Conservation (phyloP, 2,329 filamentous ascomycete species). For the Talaromyces sp. region DNA sequence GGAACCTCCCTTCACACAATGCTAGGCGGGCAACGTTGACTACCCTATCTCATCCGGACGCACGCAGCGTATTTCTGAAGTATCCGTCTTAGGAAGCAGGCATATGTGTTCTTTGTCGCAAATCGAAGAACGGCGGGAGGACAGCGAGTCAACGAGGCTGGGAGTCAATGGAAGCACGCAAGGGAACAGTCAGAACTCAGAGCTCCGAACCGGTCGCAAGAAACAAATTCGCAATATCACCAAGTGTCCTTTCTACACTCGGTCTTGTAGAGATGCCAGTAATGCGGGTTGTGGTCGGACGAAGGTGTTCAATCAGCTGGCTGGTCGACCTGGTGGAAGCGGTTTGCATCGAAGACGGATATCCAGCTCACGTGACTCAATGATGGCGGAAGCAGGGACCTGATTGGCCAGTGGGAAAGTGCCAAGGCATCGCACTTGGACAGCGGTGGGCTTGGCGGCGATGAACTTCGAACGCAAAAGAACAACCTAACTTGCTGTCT, state of each 20-base stretch:
- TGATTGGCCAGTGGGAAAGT: constrained; percentile 28
- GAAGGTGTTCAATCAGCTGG: constrained; percentile 26
- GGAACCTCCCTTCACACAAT: constrained; percentile 30
- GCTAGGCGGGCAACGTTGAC: constrained; percentile 18
- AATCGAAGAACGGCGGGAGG: constrained; percentile 1
- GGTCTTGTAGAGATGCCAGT: constrained; percentile 13
- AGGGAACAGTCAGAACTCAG: constrained; percentile 6
- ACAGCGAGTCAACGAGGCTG: background rate
- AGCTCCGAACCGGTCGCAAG: constrained; percentile 20
- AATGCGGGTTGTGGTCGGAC: constrained; percentile 23
- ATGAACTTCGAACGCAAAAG: background rate
- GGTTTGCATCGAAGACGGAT: constrained; percentile 45
- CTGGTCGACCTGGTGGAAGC: constrained; percentile 25
- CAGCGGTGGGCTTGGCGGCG: background rate
- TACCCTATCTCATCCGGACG: constrained; percentile 18
- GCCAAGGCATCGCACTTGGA: constrained; percentile 26
- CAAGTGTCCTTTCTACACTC: background rate
- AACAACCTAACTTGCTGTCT: background rate
- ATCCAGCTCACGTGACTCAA: constrained; percentile 34
- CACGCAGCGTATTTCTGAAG: background rate
- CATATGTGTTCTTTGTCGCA: constrained; percentile 9
- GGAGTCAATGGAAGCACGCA: constrained; percentile 3
- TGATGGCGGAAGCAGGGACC: constrained; percentile 21
- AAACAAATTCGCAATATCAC: constrained; percentile 14
- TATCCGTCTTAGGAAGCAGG: background rate